A percentile compares a stretch with the other conserved stretches of the same genome.
Evolutionary conservation across 2,329 filamentous ascomycete genomes (phyloP).

Genomic region (Trichophyton rubrum): DNA sequence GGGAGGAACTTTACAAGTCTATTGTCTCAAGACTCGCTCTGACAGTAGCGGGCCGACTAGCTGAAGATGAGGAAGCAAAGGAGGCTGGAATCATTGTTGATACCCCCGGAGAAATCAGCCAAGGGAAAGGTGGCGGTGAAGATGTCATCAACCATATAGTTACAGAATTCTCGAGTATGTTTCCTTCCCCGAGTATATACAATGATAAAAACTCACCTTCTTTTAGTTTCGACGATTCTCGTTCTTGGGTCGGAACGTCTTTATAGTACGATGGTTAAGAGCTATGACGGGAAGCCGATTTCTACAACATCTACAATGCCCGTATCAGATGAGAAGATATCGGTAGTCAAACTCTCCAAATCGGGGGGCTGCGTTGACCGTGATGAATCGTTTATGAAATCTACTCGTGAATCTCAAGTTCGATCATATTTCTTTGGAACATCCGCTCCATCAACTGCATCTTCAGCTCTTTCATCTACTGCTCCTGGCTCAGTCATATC

Average conservation of each 20-base stretch:
- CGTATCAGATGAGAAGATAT: slow-evolving; percentile 53
- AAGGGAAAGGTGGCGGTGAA: slow-evolving; percentile 51
- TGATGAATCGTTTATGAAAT: slow-evolving; percentile 61
- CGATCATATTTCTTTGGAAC: slow-evolving; percentile 93
- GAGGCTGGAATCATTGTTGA: slow-evolving; percentile 75
- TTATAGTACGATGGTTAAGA: slow-evolving; percentile 58
- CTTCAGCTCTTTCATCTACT: slow-evolving; percentile 24
- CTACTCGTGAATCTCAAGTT: slow-evolving; percentile 61
- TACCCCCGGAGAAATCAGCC: slow-evolving; percentile 57
- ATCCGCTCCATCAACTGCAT: slow-evolving; percentile 28
- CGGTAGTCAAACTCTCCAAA: slow-evolving; percentile 66
- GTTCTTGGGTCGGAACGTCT: slow-evolving; percentile 69
- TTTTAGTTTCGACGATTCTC: slow-evolving; percentile 59
- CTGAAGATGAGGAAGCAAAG: slow-evolving; percentile 60
- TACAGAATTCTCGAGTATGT: slow-evolving; percentile 51
- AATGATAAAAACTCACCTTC: neutral
- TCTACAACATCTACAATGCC: slow-evolving; percentile 32
- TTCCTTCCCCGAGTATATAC: neutral
- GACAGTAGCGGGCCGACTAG: slow-evolving; percentile 62
- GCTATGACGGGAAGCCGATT: slow-evolving; percentile 46
- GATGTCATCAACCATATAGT: slow-evolving; percentile 73
- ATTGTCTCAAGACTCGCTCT: slow-evolving; percentile 66
- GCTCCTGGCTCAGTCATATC: slow-evolving; percentile 47
- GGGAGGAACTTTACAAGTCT: slow-evolving; percentile 58
- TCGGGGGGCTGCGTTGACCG: slow-evolving; percentile 74